Percentiles rank a stretch among this genome's conserved stretches.
Evolutionary conservation across 75 land plant genomes (phyloP).

Genomic region (Isoetes taiwanensis): DNA sequence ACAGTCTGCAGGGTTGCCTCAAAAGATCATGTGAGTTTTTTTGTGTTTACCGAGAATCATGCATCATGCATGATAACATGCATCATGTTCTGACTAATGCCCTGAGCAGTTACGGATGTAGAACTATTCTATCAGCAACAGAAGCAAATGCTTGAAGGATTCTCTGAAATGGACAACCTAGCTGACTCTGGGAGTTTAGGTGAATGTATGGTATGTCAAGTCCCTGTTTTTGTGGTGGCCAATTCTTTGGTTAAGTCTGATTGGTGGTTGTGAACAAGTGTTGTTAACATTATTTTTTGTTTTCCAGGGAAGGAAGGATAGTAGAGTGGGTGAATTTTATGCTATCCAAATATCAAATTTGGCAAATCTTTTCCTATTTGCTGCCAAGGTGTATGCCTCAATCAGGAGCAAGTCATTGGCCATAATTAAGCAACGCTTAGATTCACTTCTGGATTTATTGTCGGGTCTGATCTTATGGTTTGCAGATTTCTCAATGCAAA

Average conservation of each 20-base stretch:
- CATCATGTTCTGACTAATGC: no score
- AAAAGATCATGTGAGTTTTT: no score
- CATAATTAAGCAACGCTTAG: slow-evolving; percentile 72
- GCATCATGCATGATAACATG: no score
- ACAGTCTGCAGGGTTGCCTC: no score
- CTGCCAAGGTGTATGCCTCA: slow-evolving; percentile 65
- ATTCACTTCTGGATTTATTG: slow-evolving; percentile 67
- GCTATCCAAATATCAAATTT: slow-evolving; percentile 61
- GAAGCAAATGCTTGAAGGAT: slow-evolving; percentile 77
- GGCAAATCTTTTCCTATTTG: slow-evolving; percentile 54
- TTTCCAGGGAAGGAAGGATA: slow-evolving; percentile 47
- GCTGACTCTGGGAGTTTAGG: no score
- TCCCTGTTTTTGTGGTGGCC: no score
- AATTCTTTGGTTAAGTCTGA: no score
- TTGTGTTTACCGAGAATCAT: no score
- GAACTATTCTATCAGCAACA: slow-evolving; percentile 94
- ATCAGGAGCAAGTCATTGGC: slow-evolving; percentile 63
- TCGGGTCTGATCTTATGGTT: slow-evolving; percentile 86
- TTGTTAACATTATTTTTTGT: no score
- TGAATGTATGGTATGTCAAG: no score
- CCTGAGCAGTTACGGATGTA: no score
- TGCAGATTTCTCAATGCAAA: slow-evolving; percentile 59
- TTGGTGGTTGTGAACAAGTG: no score
- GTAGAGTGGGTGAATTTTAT: slow-evolving; percentile 43
- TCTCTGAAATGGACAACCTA: slow-evolving; percentile 74